phyloP scores from a whole-genome alignment of 495 filamentous ascomycete species.

The Neurospora sublineolata region DNA sequence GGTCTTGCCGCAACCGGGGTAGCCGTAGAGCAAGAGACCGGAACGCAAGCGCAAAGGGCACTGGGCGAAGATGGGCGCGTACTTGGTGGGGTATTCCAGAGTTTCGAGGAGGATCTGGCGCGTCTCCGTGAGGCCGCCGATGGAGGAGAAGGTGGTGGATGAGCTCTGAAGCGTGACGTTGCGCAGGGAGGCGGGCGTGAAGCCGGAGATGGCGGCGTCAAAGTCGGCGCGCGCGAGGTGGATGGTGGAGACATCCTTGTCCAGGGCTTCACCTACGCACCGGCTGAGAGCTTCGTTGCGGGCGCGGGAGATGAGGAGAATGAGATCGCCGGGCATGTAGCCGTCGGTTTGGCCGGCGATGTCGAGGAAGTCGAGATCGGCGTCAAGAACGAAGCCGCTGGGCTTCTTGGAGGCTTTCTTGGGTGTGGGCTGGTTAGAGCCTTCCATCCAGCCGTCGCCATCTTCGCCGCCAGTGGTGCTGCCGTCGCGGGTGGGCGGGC shows the following conservation, averaged over 20 bases:
- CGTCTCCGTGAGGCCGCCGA: constrained; percentile 78
- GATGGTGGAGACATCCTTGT: constrained; percentile 29
- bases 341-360: constrained; percentile 88
- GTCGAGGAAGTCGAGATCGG: constrained; percentile 81
- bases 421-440: constrained; percentile 21
- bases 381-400: constrained; percentile 56
- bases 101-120: constrained; percentile 84
- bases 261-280: constrained; percentile 38
- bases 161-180: constrained; percentile 79
- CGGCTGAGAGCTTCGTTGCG: constrained; percentile 85
- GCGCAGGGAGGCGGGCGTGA: constrained; percentile 85
- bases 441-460: constrained; percentile 63
- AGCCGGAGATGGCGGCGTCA: constrained; percentile 70
- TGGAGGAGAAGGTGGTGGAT: constrained; percentile 78
- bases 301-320: constrained; percentile 73
- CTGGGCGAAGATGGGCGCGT: constrained; percentile 92
- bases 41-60: constrained; percentile 89
- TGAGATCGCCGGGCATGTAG: constrained; percentile 92
- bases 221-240: constrained; percentile 64
- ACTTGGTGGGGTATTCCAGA: constrained; percentile 91
- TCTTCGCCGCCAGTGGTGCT: constrained; percentile 36
- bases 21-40: constrained; percentile 85
- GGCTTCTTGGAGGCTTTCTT: constrained; percentile 17
- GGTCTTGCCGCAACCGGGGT: constrained; percentile 93
- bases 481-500: constrained; percentile 41